A percentile compares a stretch with the other conserved stretches of the same genome.
Conservation (phyloP, 202 grass and related monocot species). For the Elaeis oleifera region DNA sequence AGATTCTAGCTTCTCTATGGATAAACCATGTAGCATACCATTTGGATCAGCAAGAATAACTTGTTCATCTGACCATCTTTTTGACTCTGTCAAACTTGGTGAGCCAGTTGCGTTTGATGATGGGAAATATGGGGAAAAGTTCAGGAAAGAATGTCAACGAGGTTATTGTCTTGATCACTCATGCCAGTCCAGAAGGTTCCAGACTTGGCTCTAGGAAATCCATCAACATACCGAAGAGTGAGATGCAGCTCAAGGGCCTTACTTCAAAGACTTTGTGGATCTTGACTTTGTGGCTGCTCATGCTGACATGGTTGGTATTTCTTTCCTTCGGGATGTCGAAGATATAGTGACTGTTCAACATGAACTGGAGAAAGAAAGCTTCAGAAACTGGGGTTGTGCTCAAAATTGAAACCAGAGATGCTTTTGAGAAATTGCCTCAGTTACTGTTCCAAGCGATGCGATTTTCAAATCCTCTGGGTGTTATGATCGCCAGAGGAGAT, state of each 20-base stretch:
- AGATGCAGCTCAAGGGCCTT: constrained; percentile 9
- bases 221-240: constrained; percentile 17
- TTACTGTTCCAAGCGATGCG: constrained; percentile 18
- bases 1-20: constrained; percentile 1
- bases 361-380: constrained; percentile 18
- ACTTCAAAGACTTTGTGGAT: constrained; percentile 17
- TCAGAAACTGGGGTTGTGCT: constrained; percentile 5
- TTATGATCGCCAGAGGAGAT: constrained; percentile 23
- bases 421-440: constrained; percentile 9
- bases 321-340: constrained; percentile 16
- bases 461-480: constrained; percentile 10
- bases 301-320: constrained; percentile 21
- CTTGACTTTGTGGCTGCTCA: constrained; percentile 16
- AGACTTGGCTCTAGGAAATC: constrained; percentile 20
- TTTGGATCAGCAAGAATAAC: constrained; percentile 11
- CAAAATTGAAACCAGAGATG: constrained; percentile 13
- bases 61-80: constrained; percentile 9
- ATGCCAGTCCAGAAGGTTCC: constrained; percentile 19
- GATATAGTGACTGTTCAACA: constrained; percentile 9
- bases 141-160: constrained; percentile 6
- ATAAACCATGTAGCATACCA: neutral
- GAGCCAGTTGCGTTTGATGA: constrained; percentile 24
- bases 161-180: constrained; percentile 5
- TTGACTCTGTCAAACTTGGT: constrained; percentile 14
- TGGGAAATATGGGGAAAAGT: constrained; percentile 21